Percentiles rank a stretch among this genome's conserved stretches.
phyloP scores from a whole-genome alignment of 345 rosid species.

The Gossypium thurberi region DNA sequence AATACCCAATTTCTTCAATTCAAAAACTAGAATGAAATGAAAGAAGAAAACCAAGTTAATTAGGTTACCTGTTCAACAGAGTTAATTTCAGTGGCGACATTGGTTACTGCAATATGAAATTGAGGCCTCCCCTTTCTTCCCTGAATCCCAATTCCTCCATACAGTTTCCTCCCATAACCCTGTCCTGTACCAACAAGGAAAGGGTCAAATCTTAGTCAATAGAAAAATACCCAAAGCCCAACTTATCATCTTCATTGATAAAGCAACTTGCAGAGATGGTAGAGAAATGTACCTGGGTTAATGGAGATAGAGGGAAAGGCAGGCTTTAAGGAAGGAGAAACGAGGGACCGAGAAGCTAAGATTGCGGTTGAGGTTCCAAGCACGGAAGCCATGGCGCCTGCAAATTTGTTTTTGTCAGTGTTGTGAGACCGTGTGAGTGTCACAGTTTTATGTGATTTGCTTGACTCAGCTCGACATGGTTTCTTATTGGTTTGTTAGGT shows the following conservation, averaged over 20 bases:
- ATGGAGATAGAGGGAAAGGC: conserved; percentile 32
- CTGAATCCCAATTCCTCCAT: conserved; percentile 42
- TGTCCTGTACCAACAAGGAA: conserved; percentile 35
- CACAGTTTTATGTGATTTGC: conserved; percentile 12
- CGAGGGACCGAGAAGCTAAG: conserved; percentile 47
- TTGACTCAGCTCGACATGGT: conserved; percentile 13
- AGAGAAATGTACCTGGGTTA: conserved; percentile 28
- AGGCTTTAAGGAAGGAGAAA: conserved; percentile 39
- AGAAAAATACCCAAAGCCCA: conserved; percentile 10
- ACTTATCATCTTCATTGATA: background rate
- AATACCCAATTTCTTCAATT: background rate
- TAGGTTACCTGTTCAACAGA: conserved; percentile 55
- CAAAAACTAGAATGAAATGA: background rate
- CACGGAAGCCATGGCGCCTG: conserved; percentile 56
- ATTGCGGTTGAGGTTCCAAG: conserved; percentile 54
- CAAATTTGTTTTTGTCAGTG: background rate
- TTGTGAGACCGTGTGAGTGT: background rate
- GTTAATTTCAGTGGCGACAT: conserved; percentile 73
- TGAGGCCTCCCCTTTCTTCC: conserved; percentile 47
- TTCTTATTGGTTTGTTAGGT: conserved; percentile 24
- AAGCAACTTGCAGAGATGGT: background rate
- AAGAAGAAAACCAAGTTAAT: background rate
- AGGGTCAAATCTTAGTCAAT: background rate
- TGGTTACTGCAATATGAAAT: conserved; percentile 47
- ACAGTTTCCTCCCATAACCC: conserved; percentile 33